Evolutionary conservation across 352 stramenopile genomes (phyloP).

Genomic region (Phytophthora uliginosa): DNA sequence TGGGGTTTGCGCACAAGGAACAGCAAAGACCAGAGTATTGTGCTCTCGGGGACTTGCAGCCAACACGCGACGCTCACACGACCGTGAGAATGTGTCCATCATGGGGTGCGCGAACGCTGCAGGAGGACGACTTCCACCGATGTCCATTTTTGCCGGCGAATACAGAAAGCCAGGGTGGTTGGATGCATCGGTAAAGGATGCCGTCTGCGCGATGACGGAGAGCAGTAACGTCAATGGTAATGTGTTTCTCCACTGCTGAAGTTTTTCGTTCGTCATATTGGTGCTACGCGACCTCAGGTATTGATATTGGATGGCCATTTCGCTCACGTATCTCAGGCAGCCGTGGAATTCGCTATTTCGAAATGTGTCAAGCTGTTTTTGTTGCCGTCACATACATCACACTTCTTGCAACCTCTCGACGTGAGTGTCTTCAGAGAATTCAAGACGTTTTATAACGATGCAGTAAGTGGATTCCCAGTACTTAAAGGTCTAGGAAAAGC

Average conservation of each 20-base stretch:
- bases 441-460: not conserved
- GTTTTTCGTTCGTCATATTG: not conserved
- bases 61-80: not conserved
- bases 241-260: not conserved
- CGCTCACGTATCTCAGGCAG: not conserved
- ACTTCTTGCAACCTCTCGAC: not conserved
- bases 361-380: not conserved
- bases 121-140: not conserved
- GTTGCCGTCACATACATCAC: not conserved
- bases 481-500: not conserved
- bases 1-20: not conserved
- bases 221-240: not conserved
- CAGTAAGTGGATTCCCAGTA: not conserved
- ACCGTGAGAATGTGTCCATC: not conserved
- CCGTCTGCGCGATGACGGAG: not conserved
- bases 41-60: not conserved
- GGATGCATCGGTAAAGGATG: not conserved
- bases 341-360: not conserved
- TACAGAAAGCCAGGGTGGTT: not conserved
- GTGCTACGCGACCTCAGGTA: not conserved
- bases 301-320: not conserved
- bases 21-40: not conserved
- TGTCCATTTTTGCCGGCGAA: not conserved
- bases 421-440: not conserved
- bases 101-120: not conserved